Conservation (phyloP, 352 stramenopile genomes). For the Phytophthora sp. region DNA sequence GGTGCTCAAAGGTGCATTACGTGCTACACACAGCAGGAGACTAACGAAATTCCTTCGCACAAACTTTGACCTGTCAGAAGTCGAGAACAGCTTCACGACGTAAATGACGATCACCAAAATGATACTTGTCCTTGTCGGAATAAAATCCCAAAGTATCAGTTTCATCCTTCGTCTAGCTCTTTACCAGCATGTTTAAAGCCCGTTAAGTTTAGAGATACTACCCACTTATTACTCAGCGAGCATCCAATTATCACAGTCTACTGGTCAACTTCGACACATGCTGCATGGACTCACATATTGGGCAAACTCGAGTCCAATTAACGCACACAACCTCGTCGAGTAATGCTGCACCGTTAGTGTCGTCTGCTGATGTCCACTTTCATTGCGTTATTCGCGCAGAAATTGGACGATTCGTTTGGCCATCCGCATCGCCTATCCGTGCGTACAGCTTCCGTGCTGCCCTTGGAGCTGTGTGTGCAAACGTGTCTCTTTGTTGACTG, state of each 20-base stretch:
- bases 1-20: background rate
- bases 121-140: too few species aligned
- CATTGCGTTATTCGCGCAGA: slow-evolving; percentile 15
- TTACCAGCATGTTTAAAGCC: too few species aligned
- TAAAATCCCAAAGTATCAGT: too few species aligned
- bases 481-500: too few species aligned
- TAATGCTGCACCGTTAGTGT: background rate
- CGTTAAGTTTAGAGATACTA: too few species aligned
- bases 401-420: background rate
- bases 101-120: too few species aligned
- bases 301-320: slow-evolving; percentile 3
- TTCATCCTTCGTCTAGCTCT: too few species aligned
- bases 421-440: background rate
- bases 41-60: background rate
- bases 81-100: too few species aligned
- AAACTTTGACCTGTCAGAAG: too few species aligned
- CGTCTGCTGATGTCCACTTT: background rate
- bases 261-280: slow-evolving; percentile 1
- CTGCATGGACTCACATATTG: background rate
- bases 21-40: background rate
- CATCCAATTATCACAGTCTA: too few species aligned
- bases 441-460: background rate
- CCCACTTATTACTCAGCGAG: too few species aligned
- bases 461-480: slow-evolving; percentile 3
- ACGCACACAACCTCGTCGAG: background rate